Evolutionary conservation across 495 filamentous ascomycete species (phyloP).

Genomic region (Hypoxylon cercidicola): DNA sequence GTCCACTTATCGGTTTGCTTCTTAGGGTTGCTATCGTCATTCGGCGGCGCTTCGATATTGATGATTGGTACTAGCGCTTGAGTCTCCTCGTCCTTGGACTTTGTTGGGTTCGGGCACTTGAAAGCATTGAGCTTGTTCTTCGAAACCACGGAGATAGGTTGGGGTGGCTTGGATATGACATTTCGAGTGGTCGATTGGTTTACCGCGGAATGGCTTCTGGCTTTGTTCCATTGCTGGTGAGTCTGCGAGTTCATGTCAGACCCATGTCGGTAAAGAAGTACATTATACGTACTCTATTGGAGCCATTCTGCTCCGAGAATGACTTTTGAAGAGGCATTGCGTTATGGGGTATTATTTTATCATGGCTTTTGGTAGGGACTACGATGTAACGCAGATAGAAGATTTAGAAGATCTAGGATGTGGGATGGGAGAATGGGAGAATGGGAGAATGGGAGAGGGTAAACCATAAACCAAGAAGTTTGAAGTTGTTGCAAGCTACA

Average conservation of each 20-base stretch:
- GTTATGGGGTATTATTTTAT: conserved; percentile 14
- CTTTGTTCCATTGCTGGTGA: conserved; percentile 61
- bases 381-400: background rate
- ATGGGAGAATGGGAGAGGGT: background rate
- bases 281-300: conserved; percentile 36
- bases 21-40: conserved; percentile 3
- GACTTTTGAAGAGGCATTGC: conserved; percentile 63
- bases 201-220: conserved; percentile 57
- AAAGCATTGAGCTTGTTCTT: conserved; percentile 63
- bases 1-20: conserved; percentile 27
- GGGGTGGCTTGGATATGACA: conserved; percentile 39
- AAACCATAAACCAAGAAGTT: too few species aligned
- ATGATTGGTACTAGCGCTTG: conserved; percentile 6
- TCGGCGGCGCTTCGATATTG: conserved; percentile 2
- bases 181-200: conserved; percentile 32
- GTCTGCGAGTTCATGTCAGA: conserved; percentile 35
- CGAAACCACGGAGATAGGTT: conserved; percentile 59
- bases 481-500: background rate
- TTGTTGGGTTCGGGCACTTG: conserved; percentile 48
- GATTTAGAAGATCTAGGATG: background rate
- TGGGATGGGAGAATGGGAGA: background rate
- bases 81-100: conserved; percentile 16
- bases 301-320: conserved; percentile 58
- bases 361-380: conserved; percentile 9
- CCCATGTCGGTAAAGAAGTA: background rate